A percentile compares a stretch with the other conserved stretches of the same genome.
phyloP scores from a whole-genome alignment of 1,284 basidiomycete genomes.

The Takashimella tepidaria region DNA sequence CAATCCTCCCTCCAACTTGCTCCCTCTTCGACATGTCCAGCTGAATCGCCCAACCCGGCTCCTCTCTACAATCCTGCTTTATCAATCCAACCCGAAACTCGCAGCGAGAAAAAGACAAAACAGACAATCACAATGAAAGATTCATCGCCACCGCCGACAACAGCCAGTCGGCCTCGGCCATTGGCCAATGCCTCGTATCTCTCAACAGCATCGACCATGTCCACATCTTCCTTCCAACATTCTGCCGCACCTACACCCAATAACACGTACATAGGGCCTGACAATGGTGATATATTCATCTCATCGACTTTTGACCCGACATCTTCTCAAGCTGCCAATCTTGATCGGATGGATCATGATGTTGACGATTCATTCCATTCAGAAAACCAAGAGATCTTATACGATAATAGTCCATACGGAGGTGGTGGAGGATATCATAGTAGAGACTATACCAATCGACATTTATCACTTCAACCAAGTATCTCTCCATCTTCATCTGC shows the following conservation, averaged over 20 bases:
- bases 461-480: background rate
- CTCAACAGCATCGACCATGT: background rate
- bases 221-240: background rate
- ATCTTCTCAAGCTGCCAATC: background rate
- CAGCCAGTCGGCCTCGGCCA: background rate
- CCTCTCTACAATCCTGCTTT: background rate
- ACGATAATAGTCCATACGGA: background rate
- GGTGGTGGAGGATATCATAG: background rate
- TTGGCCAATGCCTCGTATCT: background rate
- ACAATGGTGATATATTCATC: conserved; percentile 5
- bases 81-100: background rate
- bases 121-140: too few relatives aligned
- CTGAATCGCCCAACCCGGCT: background rate
- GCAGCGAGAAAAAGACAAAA: background rate
- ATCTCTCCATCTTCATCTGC: background rate
- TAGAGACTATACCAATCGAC: background rate
- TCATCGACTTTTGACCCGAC: background rate
- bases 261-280: conserved; percentile 24
- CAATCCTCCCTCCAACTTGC: background rate
- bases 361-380: background rate
- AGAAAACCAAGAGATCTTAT: background rate
- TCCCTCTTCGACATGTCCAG: background rate
- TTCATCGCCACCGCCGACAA: background rate
- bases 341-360: conserved; percentile 1
- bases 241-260: conserved; percentile 28